Conservation (phyloP, 2,329 filamentous ascomycete genomes). For the Aspergillus novoparasiticus region DNA sequence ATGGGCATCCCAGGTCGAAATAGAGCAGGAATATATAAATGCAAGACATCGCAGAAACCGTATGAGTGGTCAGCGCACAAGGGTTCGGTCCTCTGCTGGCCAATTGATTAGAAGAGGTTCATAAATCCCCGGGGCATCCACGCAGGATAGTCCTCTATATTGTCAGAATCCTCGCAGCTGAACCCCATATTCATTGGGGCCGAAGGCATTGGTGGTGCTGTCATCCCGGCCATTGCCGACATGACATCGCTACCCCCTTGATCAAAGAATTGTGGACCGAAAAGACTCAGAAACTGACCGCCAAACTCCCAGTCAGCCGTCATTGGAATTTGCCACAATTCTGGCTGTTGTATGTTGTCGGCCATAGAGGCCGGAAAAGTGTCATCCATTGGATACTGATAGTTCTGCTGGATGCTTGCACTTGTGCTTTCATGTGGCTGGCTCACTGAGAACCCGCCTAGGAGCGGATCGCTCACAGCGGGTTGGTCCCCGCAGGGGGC, state of each 20-base stretch:
- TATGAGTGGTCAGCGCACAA: not conserved
- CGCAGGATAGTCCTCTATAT: not conserved
- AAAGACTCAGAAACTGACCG: conserved; percentile 28
- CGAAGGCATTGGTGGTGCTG: not conserved
- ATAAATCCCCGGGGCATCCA: conserved; percentile 5
- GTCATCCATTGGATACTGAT: conserved; percentile 11
- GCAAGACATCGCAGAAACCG: not conserved
- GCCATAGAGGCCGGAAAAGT: conserved; percentile 27
- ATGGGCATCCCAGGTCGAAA: not conserved
- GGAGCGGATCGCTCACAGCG: not conserved
- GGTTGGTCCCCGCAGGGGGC: not conserved
- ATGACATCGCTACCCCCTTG: not conserved
- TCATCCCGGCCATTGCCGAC: not conserved
- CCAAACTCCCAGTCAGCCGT: conserved; percentile 76
- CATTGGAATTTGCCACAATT: conserved; percentile 90
- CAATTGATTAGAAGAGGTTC: not conserved
- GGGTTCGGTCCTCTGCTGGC: not conserved
- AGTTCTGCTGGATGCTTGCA: not conserved
- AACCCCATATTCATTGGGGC: conserved; percentile 9
- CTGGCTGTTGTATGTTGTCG: conserved; percentile 40
- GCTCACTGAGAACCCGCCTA: not conserved
- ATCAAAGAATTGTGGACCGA: conserved; percentile 14
- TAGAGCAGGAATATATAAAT: not conserved
- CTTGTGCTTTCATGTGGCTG: not conserved
- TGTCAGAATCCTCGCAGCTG: not conserved